Conservation (phyloP, 768 basidiomycete species). For the Hygrocybe coccinea region DNA sequence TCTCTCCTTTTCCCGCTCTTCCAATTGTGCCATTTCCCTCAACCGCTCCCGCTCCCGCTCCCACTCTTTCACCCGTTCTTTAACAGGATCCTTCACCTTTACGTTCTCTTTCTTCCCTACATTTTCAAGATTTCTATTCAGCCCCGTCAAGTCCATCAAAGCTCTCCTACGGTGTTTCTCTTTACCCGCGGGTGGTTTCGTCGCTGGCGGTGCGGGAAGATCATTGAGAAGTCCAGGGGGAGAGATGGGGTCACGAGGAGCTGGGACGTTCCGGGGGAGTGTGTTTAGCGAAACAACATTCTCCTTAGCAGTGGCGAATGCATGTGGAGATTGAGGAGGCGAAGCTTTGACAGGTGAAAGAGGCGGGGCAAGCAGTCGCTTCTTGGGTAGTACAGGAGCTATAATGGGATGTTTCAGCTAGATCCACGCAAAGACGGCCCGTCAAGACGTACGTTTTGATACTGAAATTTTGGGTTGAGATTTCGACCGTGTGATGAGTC, state of each 20-base stretch:
- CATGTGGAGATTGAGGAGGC: constrained; percentile 38
- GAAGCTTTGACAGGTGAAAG: constrained; percentile 54
- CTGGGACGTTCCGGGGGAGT: constrained; percentile 31
- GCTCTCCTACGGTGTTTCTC: constrained; percentile 28
- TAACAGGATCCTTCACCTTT: constrained; percentile 45
- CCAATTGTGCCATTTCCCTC: constrained; percentile 60
- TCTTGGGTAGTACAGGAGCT: constrained; percentile 33
- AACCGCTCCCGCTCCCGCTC: constrained; percentile 65
- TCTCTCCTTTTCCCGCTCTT: constrained; percentile 52
- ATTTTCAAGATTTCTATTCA: constrained; percentile 25
- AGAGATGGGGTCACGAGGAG: constrained; percentile 7
- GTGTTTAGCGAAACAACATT: constrained; percentile 31
- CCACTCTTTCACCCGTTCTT: constrained; percentile 70
- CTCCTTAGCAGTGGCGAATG: constrained; percentile 34
- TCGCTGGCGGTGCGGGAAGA: constrained; percentile 15
- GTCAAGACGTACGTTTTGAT: constrained; percentile 33
- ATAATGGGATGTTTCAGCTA: neutral
- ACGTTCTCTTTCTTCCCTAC: constrained; percentile 12
- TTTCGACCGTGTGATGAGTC: constrained; percentile 28
- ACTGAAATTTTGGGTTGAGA: constrained; percentile 42
- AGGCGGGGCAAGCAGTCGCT: constrained; percentile 33
- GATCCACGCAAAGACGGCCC: neutral
- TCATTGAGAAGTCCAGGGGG: constrained; percentile 24
- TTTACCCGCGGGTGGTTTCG: constrained; percentile 15
- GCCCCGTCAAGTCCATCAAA: constrained; percentile 38